Conservation (phyloP, 805 yeast genomes). For the Schwanniomyces pseudopolymorphus region DNA sequence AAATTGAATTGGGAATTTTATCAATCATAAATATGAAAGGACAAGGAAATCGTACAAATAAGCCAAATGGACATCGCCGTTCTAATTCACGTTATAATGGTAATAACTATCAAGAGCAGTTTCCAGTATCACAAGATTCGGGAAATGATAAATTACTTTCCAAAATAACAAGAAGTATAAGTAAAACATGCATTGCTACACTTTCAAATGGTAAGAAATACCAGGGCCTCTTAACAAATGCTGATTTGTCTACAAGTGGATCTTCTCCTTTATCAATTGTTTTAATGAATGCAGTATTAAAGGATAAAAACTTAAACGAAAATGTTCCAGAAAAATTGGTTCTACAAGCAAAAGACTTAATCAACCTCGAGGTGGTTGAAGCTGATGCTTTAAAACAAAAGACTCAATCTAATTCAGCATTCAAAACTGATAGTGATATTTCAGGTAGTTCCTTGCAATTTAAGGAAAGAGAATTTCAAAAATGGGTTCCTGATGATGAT, state of each 20-base stretch:
- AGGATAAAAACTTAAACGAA: conserved; percentile 24
- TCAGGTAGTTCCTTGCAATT: conserved; percentile 43
- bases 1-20: background rate
- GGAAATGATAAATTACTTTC: conserved; percentile 53
- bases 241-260: conserved; percentile 31
- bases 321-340: conserved; percentile 40
- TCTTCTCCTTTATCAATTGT: conserved; percentile 54
- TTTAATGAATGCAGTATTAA: conserved; percentile 48
- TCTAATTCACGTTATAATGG: conserved; percentile 17
- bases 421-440: conserved; percentile 86
- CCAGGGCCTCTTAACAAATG: conserved; percentile 57
- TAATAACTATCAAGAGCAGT: conserved; percentile 4
- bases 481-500: conserved; percentile 75
- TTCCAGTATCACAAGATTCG: background rate
- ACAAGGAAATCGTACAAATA: conserved; percentile 17
- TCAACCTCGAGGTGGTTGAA: conserved; percentile 45
- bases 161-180: conserved; percentile 55
- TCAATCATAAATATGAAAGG: conserved; percentile 17
- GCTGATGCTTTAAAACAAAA: conserved; percentile 28
- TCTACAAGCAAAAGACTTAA: conserved; percentile 50
- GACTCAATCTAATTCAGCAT: conserved; percentile 22
- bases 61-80: conserved; percentile 23
- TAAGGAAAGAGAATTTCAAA: conserved; percentile 72
- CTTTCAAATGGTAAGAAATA: conserved; percentile 60
- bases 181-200: conserved; percentile 57